Conservation (phyloP, 768 basidiomycete genomes). For the Flagelloscypha sp. region DNA sequence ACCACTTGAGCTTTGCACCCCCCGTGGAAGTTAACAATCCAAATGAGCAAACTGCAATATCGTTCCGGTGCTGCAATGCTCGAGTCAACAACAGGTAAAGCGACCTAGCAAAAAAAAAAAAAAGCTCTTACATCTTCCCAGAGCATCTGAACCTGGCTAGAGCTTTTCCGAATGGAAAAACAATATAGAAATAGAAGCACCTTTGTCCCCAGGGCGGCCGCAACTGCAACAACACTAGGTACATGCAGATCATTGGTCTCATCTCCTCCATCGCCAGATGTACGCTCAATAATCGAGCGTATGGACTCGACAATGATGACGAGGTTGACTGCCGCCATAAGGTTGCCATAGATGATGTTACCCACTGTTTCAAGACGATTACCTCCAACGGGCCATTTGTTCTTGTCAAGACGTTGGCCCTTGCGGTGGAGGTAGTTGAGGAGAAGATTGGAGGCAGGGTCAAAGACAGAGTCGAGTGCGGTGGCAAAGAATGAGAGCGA, state of each 20-base stretch:
- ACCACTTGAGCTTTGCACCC: slow-evolving; percentile 39
- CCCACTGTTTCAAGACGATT: slow-evolving; percentile 46
- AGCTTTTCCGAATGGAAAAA: slow-evolving; percentile 38
- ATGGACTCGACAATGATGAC: slow-evolving; percentile 51
- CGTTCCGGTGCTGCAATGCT: slow-evolving; percentile 25
- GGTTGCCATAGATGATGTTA: slow-evolving; percentile 40
- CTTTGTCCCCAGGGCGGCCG: slow-evolving; percentile 39
- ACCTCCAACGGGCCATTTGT: slow-evolving; percentile 47
- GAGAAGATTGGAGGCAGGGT: slow-evolving; percentile 38
- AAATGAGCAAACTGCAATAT: slow-evolving; percentile 41
- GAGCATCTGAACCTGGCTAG: slow-evolving; percentile 54
- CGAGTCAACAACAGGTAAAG: no score
- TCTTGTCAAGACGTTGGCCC: slow-evolving; percentile 33
- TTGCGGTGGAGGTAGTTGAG: slow-evolving; percentile 43
- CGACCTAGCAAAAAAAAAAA: no score
- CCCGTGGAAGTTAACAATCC: slow-evolving; percentile 37
- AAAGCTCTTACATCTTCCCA: no score
- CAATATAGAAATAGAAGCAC: slow-evolving; percentile 33
- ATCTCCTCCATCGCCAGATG: no score
- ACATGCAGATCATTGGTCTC: slow-evolving; percentile 41
- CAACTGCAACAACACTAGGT: slow-evolving; percentile 47
- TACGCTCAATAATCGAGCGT: slow-evolving; percentile 35
- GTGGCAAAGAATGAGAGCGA: slow-evolving; percentile 56
- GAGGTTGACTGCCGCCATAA: slow-evolving; percentile 48
- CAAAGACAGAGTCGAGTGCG: slow-evolving; percentile 47